Percentiles rank a stretch among this genome's conserved stretches.
These are phyloP conservation scores for Trichoderma pleuroti DNA, from an alignment of 2,329 filamentous ascomycete species.

Conservation along the genomic window DNA sequence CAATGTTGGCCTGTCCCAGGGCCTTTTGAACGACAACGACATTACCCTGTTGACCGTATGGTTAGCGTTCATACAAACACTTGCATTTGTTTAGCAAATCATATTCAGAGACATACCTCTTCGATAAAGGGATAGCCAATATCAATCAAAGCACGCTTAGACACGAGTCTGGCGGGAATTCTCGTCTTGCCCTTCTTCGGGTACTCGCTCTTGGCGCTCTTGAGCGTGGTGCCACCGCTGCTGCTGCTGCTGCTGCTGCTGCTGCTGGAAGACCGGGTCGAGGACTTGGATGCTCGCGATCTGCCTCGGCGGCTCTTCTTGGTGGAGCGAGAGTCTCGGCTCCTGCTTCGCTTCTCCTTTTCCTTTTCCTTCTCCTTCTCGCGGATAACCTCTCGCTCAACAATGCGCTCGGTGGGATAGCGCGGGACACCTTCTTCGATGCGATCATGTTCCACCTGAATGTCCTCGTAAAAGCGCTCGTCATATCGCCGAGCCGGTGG, in stretches of 20 bases:
- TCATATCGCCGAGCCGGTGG: constrained; percentile 58
- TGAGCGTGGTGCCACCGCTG: constrained; percentile 49
- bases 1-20: constrained; percentile 85
- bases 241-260: constrained; percentile 43
- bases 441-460: constrained; percentile 62
- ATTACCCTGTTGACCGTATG: constrained; percentile 55
- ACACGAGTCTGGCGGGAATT: constrained; percentile 77
- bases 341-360: constrained; percentile 39
- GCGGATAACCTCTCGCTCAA: constrained; percentile 59
- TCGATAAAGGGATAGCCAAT: constrained; percentile 83
- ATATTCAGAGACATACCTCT: constrained; percentile 54
- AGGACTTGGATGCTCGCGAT: constrained; percentile 39
- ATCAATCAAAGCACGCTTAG: constrained; percentile 75
- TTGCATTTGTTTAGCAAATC: background rate
- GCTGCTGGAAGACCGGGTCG: constrained; percentile 45
- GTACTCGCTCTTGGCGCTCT: constrained; percentile 57
- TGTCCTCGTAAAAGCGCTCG: constrained; percentile 60
- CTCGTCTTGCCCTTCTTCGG: constrained; percentile 86
- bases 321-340: constrained; percentile 41
- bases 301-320: constrained; percentile 37
- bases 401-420: constrained; percentile 48
- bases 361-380: constrained; percentile 30
- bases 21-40: constrained; percentile 80
- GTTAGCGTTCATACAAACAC: constrained; percentile 18
- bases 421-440: constrained; percentile 59